A percentile compares a stretch with the other conserved stretches of the same genome.
phyloP scores from a whole-genome alignment of 2,329 filamentous ascomycete species.

The Boeremia lycopersici region DNA sequence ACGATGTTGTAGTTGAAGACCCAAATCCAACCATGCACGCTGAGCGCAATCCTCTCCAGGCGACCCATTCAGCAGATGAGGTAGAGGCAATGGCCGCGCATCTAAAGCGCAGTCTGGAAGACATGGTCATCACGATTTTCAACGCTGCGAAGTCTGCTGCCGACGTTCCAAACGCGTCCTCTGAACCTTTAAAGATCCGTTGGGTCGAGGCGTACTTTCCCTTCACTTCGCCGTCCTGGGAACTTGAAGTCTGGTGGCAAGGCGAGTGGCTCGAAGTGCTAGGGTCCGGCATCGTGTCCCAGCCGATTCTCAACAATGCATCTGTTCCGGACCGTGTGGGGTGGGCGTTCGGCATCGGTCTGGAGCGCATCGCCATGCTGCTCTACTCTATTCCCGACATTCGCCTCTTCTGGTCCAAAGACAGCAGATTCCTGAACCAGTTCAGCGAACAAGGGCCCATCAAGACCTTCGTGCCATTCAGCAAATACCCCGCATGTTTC shows the following conservation, averaged over 20 bases:
- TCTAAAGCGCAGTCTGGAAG: conserved; percentile 85
- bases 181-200: conserved; percentile 79
- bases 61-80: conserved; percentile 74
- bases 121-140: conserved; percentile 90
- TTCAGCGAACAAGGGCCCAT: conserved; percentile 63
- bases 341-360: conserved; percentile 94
- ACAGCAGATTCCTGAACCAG: conserved; percentile 83
- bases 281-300: conserved; percentile 88
- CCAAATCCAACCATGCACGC: conserved; percentile 77
- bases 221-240: conserved; percentile 94
- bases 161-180: conserved; percentile 36
- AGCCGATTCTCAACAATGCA: conserved; percentile 78
- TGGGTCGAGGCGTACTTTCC: conserved; percentile 99
- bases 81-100: conserved; percentile 83
- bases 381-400: conserved; percentile 97
- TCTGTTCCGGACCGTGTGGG: conserved; percentile 76
- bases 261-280: conserved; percentile 96
- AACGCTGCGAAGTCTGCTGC: conserved; percentile 71
- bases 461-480: conserved; percentile 80
- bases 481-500: conserved; percentile 85
- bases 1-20: conserved; percentile 80
- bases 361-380: conserved; percentile 96
- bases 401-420: conserved; percentile 90
- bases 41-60: conserved; percentile 83
- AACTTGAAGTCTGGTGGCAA: conserved; percentile 92